A percentile compares a stretch with the other conserved stretches of the same genome.
Conservation (phyloP, 768 basidiomycete genomes). For the Leucosporidium yakuticum region DNA sequence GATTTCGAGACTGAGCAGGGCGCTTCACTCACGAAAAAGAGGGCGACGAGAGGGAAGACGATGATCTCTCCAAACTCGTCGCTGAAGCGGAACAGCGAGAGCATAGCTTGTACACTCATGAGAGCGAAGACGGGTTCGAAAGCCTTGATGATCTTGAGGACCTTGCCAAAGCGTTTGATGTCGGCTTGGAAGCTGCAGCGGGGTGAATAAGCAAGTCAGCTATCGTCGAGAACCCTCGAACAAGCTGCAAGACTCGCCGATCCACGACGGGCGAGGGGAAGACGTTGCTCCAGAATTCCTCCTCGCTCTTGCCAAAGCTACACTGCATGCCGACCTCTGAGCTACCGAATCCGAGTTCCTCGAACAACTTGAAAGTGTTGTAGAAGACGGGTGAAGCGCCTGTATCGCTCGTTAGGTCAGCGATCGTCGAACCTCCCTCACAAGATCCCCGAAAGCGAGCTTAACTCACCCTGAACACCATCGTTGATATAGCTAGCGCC, state of each 20-base stretch:
- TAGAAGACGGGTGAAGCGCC: neutral
- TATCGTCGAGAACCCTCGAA: neutral
- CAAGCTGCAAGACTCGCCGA: neutral
- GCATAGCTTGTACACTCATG: slow-evolving; percentile 1
- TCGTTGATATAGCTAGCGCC: neutral
- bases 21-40: slow-evolving; percentile 4
- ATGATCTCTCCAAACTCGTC: neutral
- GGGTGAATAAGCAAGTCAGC: neutral
- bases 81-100: neutral
- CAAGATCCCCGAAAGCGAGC: no score
- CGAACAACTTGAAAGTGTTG: slow-evolving; percentile 3
- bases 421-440: neutral
- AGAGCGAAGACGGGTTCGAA: slow-evolving; percentile 3
- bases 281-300: slow-evolving; percentile 3
- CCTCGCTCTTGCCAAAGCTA: neutral
- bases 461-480: neutral
- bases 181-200: slow-evolving; percentile 1
- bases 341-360: neutral
- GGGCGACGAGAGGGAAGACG: neutral
- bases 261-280: slow-evolving; percentile 1
- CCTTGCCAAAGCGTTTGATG: slow-evolving; percentile 2
- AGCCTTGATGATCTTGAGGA: neutral
- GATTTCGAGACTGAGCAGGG: neutral
- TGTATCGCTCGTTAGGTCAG: neutral
- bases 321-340: slow-evolving; percentile 6